Evolutionary conservation across 371 early-diverging fungal genomes (phyloP), one percentile per base, ranked within the genome.

Genomic region (Synchytrium microbalum): DNA sequence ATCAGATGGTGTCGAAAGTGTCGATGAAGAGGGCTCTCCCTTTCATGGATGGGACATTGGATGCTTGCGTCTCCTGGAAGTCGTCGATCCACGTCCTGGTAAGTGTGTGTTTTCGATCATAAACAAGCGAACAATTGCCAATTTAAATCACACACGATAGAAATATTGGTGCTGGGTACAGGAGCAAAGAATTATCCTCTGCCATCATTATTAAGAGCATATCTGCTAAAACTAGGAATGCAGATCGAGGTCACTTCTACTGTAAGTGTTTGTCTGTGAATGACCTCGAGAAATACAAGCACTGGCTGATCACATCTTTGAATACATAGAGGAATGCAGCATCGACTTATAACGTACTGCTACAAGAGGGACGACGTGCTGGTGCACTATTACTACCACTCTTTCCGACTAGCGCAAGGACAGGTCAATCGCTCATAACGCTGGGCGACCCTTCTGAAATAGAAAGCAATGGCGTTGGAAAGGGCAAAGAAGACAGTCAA

Each of bases 121-220:
- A 46, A 30, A 2, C 24, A 28, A n/a, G 23, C 13, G 28, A 29
- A 52, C 5, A 38, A 38, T 10, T 5, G 46, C 46, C 10, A 19
- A 38, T 38, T 38, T 19, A 19, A 38, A 38, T 13, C 0, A 8
- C 33, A 28, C 31, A n/a, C 27, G 2, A 14, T 54, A 72, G 80
- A 81, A 30, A 74, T 81, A 27, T 63, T 81, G 5, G 74, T 81
- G 3, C 54, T 81, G 32, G 82, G 82, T 13, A 75, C 79, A 1
- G 82, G 82, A 33, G 69, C 67, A 13, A 27, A 52, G 28, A 66
- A 69, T 60, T 46, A 64, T 2, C 64, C 33, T 8, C 54, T 81
- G 19, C 82, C 82, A 23, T 64, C 56, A 10, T n/a, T 52, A 33
- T 57, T 81, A 23, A 59, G 68, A 28, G n/a, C 56, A 29, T 70